phyloP scores from a whole-genome alignment of 176 grass and related monocot genomes.

The Thalia dealbata region DNA sequence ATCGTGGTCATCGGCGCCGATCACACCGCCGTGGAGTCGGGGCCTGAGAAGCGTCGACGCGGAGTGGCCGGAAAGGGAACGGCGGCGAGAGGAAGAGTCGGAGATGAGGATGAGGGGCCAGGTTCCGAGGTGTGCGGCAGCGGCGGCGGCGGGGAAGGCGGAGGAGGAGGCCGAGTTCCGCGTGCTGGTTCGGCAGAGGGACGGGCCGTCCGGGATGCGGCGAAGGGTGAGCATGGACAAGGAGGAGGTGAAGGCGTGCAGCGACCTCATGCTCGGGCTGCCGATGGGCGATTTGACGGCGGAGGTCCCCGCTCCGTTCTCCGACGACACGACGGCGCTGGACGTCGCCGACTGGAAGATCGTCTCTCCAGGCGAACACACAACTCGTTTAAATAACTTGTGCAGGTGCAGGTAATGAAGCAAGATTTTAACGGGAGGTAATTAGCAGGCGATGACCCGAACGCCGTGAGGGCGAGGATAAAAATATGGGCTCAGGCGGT shows the following conservation, averaged over 20 bases:
- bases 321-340: not conserved
- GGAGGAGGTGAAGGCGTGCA: slow-evolving; percentile 4
- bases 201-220: not conserved
- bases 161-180: not conserved
- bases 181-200: not conserved
- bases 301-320: not conserved
- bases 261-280: not conserved
- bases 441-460: not conserved
- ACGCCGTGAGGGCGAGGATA: not conserved
- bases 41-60: not conserved
- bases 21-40: too few species aligned
- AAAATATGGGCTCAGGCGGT: slow-evolving; percentile 6
- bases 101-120: not conserved
- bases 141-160: not conserved
- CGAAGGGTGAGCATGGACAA: not conserved
- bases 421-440: not conserved
- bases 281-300: not conserved
- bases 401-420: too few species aligned
- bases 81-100: not conserved
- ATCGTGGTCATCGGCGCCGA: not conserved
- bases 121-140: not conserved
- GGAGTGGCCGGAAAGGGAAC: not conserved
- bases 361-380: not conserved
- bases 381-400: too few species aligned
- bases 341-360: not conserved